Evolutionary conservation across 2,329 filamentous ascomycete species (phyloP).

Genomic region (Cylindrodendrum hubeiense): DNA sequence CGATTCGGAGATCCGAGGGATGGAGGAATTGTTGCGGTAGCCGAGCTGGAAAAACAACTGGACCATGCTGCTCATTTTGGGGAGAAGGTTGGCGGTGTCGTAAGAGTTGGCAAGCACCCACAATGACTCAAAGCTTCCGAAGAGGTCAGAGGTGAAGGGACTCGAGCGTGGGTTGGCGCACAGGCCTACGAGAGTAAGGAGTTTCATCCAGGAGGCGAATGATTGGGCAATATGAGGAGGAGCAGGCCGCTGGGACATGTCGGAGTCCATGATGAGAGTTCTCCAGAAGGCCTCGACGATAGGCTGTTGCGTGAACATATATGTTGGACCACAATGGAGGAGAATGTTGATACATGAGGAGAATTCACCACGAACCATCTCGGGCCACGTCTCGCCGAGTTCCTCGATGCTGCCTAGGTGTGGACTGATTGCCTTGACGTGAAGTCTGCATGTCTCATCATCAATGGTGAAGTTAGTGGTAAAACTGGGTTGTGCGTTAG

Average conservation of each 20-base stretch:
- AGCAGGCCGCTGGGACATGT: conserved; percentile 35
- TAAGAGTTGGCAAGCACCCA: conserved; percentile 38
- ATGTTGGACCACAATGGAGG: conserved; percentile 37
- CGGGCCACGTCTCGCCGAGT: conserved; percentile 23
- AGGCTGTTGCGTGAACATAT: conserved; percentile 35
- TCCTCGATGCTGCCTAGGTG: conserved; percentile 36
- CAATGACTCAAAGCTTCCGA: conserved; percentile 34
- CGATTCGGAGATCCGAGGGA: conserved; percentile 21
- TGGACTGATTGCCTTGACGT: conserved; percentile 30
- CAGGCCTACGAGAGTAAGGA: conserved; percentile 30
- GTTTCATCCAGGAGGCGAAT: conserved; percentile 32
- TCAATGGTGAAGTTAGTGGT: conserved; percentile 26
- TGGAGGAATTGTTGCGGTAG: conserved; percentile 14
- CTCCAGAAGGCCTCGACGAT: conserved; percentile 45
- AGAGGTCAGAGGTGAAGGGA: conserved; percentile 30
- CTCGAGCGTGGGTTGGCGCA: conserved; percentile 7
- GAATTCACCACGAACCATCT: conserved; percentile 25
- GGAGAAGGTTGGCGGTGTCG: conserved; percentile 33
- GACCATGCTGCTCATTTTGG: conserved; percentile 31
- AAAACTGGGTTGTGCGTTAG: not conserved
- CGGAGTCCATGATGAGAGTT: conserved; percentile 41
- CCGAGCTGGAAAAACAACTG: conserved; percentile 30
- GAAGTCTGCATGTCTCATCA: conserved; percentile 13
- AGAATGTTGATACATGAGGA: conserved; percentile 33
- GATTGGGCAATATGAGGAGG: conserved; percentile 25